A percentile compares a stretch with the other conserved stretches of the same genome.
phyloP scores from a whole-genome alignment of 108 stramenopile species.

The Conticribra weissflogii region DNA sequence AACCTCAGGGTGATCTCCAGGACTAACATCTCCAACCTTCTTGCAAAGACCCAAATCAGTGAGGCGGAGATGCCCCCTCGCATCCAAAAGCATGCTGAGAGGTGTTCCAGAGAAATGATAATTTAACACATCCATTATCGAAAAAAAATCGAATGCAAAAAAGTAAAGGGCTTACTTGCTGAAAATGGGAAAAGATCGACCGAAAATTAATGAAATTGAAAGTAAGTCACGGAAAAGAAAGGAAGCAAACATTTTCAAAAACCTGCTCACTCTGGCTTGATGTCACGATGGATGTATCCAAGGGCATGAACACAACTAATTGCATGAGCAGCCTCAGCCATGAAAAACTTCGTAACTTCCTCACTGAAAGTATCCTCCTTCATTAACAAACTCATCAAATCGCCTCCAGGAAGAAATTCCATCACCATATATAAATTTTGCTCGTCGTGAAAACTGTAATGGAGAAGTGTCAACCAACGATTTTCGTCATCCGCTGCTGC shows the following conservation, averaged over 20 bases:
- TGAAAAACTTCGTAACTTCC: slow-evolving; percentile 92
- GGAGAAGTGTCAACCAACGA: slow-evolving; percentile 95
- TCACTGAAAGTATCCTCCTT: slow-evolving; percentile 92
- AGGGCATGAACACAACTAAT: slow-evolving; percentile 93
- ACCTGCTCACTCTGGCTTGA: slow-evolving; percentile 90
- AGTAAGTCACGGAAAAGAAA: no score
- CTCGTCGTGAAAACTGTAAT: slow-evolving; percentile 97
- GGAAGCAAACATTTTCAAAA: neutral
- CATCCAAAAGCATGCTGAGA: slow-evolving; percentile 96
- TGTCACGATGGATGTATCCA: slow-evolving; percentile 98
- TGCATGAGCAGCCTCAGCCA: slow-evolving; percentile 98
- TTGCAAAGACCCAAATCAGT: slow-evolving; percentile 99
- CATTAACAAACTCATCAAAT: slow-evolving; percentile 98
- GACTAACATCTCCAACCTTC: slow-evolving; percentile 92
- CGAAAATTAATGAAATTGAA: no score
- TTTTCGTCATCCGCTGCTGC: slow-evolving; percentile 89
- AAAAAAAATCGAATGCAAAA: neutral
- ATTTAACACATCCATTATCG: slow-evolving; percentile 1
- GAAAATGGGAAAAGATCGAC: no score
- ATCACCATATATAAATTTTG: slow-evolving; percentile 96
- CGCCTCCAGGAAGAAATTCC: slow-evolving; percentile 99
- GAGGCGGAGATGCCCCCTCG: slow-evolving; percentile 97
- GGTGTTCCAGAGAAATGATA: neutral
- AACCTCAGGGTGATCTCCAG: slow-evolving; percentile 83
- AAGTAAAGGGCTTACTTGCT: slow-evolving; percentile 13